A percentile compares a stretch with the other conserved stretches of the same genome.
phyloP scores from a whole-genome alignment of 164 flowering plant genomes.

The Buxus sempervirens region DNA sequence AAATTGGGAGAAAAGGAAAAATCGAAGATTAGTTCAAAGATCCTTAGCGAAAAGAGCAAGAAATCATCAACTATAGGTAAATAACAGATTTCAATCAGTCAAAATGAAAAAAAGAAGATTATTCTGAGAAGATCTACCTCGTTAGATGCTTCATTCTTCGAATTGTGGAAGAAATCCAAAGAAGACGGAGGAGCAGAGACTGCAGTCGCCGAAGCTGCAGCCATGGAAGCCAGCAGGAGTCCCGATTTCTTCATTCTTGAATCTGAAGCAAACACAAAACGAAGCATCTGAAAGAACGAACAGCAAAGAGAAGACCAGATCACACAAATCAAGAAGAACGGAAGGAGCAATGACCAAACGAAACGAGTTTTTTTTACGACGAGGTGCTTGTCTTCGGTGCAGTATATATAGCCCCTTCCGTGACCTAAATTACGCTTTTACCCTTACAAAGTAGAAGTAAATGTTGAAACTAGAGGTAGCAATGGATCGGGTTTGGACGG shows the following conservation, averaged over 20 bases:
- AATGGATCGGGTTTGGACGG: no score
- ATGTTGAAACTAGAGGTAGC: no score
- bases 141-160: slow-evolving; percentile 20
- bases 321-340: no score
- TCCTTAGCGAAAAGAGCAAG: background rate
- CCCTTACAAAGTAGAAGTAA: no score
- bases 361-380: no score
- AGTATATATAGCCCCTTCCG: no score
- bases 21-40: no score
- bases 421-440: no score
- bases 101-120: background rate
- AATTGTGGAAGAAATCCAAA: background rate
- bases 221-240: slow-evolving; percentile 34
- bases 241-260: slow-evolving; percentile 39
- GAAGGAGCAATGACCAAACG: no score
- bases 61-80: background rate
- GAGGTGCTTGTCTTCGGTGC: no score
- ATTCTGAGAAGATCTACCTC: slow-evolving; percentile 21
- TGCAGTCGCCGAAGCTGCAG: slow-evolving; percentile 43
- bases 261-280: background rate
- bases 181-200: slow-evolving; percentile 25
- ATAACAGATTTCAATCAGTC: background rate
- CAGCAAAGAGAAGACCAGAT: no score
- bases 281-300: no score
- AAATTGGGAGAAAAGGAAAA: background rate